A percentile compares a stretch with the other conserved stretches of the same genome.
Conservation (phyloP, 768 basidiomycete species). For the Hirschioporus abietinus region DNA sequence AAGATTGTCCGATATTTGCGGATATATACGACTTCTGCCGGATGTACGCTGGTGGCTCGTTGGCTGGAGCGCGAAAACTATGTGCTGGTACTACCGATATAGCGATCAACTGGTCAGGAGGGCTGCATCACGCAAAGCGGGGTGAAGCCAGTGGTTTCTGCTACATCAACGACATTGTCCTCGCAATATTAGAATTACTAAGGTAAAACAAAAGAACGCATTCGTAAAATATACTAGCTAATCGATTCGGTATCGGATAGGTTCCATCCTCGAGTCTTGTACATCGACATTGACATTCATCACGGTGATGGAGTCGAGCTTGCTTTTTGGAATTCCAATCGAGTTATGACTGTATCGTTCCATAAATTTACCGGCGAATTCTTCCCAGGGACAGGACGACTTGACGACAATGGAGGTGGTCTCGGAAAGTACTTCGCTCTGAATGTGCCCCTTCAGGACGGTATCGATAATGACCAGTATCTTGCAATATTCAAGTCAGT, state of each 20-base stretch:
- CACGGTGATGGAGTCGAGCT: slow-evolving; percentile 98
- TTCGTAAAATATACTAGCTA: neutral
- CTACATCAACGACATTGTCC: slow-evolving; percentile 95
- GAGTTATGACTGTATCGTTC: slow-evolving; percentile 99
- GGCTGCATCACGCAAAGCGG: slow-evolving; percentile 96
- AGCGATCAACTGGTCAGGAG: slow-evolving; percentile 98
- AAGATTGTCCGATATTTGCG: slow-evolving; percentile 95
- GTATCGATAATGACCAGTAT: slow-evolving; percentile 97
- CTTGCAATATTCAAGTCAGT: slow-evolving; percentile 93
- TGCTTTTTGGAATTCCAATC: slow-evolving; percentile 95
- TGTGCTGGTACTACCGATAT: slow-evolving; percentile 86
- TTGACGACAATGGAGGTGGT: slow-evolving; percentile 88
- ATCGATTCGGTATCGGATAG: slow-evolving; percentile 34
- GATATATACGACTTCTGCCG: slow-evolving; percentile 94
- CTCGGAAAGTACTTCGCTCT: slow-evolving; percentile 91
- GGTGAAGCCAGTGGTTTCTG: slow-evolving; percentile 98
- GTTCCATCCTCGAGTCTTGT: slow-evolving; percentile 89
- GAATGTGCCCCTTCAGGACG: slow-evolving; percentile 93
- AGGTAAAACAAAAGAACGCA: slow-evolving; percentile 38
- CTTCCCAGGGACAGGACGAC: slow-evolving; percentile 95
- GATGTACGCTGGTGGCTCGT: slow-evolving; percentile 88
- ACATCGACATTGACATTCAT: slow-evolving; percentile 99
- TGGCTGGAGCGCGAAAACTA: slow-evolving; percentile 88
- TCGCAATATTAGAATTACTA: slow-evolving; percentile 89
- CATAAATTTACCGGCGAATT: slow-evolving; percentile 99